Base-by-base conservation (phyloP, 805 yeast genomes). In the Myxozyma sirexii region DNA sequence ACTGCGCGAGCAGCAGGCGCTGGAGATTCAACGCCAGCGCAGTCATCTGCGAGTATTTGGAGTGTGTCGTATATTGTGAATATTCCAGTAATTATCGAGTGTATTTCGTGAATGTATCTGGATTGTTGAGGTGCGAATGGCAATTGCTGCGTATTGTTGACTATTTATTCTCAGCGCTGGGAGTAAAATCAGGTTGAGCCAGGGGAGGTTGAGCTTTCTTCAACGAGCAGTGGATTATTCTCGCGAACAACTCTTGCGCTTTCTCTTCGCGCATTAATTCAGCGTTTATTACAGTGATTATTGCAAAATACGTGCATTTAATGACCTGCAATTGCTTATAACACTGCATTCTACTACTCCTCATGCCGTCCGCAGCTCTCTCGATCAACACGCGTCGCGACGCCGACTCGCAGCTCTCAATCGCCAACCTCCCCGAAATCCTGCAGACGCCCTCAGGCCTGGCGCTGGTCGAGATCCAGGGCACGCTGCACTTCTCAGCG, bases 391-490 rank as follows among this genome's bases (percentile, higher is more conserved):
- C 48, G 56, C 60, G 49, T 19, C 42, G 29, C 31, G 59, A 38
- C 33, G 10, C 37, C 4, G 41, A 33, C 41, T 8, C 51, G 41
- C 51, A 27, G 15, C 3, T 47, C 13, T n/a, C 41, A 4, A 46
- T 27, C 27, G 43, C 39, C 23, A 26, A 42, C 7, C 48, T 58
- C 17, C 61, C 58, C 13, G 33, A 57, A 17, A 33, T 66, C 15
- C 51, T 65, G 12, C 56, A 66, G 31, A 66, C 68, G 2, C 63
- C 66, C 8, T 23, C 54, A 4, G 69, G 69, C n/a, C 46, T 61
- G 24, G 68, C 66, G 10, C 56, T 66, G 42, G 12, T 66, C 29
- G 67, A 66, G 44, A 51, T 66, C 13, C 69, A 66, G 29, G 69
- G 69, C 21, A 62, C 62, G 3, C 12, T 66, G 13, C 64, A 63